Evolutionary conservation across 192 early-diverging fungal genomes (phyloP).

Genomic region (Piromyces finnis): DNA sequence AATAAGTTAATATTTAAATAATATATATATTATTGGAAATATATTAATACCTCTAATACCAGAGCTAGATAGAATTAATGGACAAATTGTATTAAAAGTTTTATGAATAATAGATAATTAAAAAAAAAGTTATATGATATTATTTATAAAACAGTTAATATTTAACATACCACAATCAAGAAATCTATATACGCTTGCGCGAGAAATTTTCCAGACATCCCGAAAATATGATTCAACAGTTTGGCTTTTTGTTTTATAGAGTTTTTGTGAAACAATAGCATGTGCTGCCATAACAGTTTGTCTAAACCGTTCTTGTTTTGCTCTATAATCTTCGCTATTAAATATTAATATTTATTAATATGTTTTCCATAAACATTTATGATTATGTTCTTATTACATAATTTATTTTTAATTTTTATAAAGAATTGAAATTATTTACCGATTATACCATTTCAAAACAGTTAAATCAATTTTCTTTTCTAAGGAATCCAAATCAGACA

Average conservation of each 20-base stretch:
- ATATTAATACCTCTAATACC: too few species aligned
- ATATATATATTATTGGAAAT: too few species aligned
- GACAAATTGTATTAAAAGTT: too few species aligned
- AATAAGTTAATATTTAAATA: too few species aligned
- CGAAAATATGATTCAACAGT: neutral
- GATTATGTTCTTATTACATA: too few species aligned
- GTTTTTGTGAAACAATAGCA: neutral
- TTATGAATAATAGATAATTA: too few species aligned
- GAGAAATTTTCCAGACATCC: neutral
- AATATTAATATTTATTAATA: too few species aligned
- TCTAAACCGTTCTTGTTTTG: neutral
- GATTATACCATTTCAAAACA: neutral
- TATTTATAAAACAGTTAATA: too few species aligned
- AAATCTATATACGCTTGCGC: neutral
- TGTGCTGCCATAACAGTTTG: neutral
- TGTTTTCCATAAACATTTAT: too few species aligned
- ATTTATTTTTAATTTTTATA: too few species aligned
- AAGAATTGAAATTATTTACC: neutral
- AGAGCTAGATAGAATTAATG: too few species aligned
- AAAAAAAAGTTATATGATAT: too few species aligned
- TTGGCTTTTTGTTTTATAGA: neutral
- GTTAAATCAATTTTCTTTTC: neutral
- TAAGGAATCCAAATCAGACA: neutral
- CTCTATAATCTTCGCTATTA: neutral
- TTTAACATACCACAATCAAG: neutral